Evolutionary conservation across 345 rosid species (phyloP), one percentile per base, ranked within the genome.

Genomic region (Salix arbutifolia): DNA sequence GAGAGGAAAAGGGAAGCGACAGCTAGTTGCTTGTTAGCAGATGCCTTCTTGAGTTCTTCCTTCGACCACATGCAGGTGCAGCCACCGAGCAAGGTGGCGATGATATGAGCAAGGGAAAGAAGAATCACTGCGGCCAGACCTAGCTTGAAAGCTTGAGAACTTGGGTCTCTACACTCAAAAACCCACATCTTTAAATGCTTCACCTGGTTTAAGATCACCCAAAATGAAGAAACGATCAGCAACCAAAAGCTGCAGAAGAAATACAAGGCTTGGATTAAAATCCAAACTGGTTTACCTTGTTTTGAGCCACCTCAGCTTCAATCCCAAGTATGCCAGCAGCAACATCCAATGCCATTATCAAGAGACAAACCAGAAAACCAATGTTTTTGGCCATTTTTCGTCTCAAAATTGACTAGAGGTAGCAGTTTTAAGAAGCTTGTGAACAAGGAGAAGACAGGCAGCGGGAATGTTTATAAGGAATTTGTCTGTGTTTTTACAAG

Each of bases 81-180:
- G 31, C 97, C 97, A 48, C 95, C 97, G 5, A 90, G 83, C 74
- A 88, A 69, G 71, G 87, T 90, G 23, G 86, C 95, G 9, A 88
- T 67, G 5, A 78, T 83, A 68, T 94, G 98, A 46, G 98, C 91
- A 19, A 91, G 76, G 14, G 46, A 85, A 53, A 94, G 74, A 25
- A 94, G 86, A 4, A 91, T 52, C 25, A 90, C 85, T 4, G 97
- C 97, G 4, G 97, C 91, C 80, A 94, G 31, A 8, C 95, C 97
- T 1, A 90, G 89, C 80, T 85, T 83, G 91, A 85, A 92, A 28
- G 99, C 99, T 60, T 87, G 67, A 28, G 75, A 31, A 77, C 97
- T 95, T 21, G 97, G 97, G 44, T 92, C 90, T 86, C 93, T 86
- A 38, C 97, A 95, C 80, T 89, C 96, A 42, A 91, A 88, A 46